Evolutionary conservation across 2,329 filamentous ascomycete genomes (phyloP).

Genomic region (Monosporascus cannonballus): DNA sequence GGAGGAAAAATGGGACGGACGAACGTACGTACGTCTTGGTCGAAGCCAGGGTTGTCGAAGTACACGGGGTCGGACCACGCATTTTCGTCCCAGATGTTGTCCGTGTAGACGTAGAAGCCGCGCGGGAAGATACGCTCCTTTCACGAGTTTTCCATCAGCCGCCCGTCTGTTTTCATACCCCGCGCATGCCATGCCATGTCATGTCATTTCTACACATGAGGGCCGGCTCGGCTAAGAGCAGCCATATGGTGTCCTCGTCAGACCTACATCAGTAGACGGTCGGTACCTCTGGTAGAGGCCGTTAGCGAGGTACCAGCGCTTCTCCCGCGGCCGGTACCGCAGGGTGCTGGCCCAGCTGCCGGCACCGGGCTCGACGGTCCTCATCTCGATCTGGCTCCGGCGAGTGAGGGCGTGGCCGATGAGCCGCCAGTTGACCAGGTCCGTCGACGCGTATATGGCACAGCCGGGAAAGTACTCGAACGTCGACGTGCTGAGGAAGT

Average conservation of each 20-base stretch:
- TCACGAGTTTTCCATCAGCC: neutral
- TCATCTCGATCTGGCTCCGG: constrained; percentile 44
- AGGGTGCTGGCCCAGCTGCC: constrained; percentile 44
- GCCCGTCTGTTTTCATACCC: neutral
- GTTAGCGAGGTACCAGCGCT: constrained; percentile 39
- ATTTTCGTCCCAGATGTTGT: constrained; percentile 43
- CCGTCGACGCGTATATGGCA: constrained; percentile 52
- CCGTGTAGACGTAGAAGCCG: constrained; percentile 48
- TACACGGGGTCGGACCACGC: constrained; percentile 49
- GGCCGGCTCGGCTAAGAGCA: too few relatives aligned
- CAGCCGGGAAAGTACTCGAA: constrained; percentile 58
- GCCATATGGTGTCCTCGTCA: too few relatives aligned
- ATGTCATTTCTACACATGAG: too few relatives aligned
- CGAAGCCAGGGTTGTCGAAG: constrained; percentile 48
- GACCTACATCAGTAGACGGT: constrained; percentile 26
- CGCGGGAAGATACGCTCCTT: constrained; percentile 41
- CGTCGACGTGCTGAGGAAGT: constrained; percentile 54
- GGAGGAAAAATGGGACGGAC: neutral
- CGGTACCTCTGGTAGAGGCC: constrained; percentile 38
- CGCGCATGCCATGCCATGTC: neutral
- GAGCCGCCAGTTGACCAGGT: constrained; percentile 47
- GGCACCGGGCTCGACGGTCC: constrained; percentile 44
- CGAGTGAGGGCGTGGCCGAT: constrained; percentile 46
- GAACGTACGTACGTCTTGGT: constrained; percentile 39
- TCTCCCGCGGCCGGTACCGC: constrained; percentile 32